A percentile compares a stretch with the other conserved stretches of the same genome.
These are phyloP conservation scores for Ceratobasidium sp. DNA, from an alignment of 1,284 basidiomycete species.

Conservation along the genomic window DNA sequence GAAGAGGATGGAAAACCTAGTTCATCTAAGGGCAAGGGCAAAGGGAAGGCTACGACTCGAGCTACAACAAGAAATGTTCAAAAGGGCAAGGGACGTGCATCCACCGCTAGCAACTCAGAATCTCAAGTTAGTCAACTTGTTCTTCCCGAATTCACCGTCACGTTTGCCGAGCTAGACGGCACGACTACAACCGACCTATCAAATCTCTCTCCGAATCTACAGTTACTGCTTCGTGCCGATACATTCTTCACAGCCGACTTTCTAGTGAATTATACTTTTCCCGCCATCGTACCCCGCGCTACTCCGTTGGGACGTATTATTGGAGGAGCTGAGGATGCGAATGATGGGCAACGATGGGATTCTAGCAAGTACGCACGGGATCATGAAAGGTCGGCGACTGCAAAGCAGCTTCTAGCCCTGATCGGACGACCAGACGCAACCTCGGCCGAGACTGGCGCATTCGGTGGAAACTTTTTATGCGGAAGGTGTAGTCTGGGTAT, in stretches of 20 bases:
- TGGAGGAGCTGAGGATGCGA: background rate
- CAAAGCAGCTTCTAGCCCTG: background rate
- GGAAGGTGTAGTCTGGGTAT: background rate
- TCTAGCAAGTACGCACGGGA: background rate
- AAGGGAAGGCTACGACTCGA: no score
- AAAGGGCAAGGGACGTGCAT: no score
- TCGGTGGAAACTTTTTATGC: slow-evolving; percentile 2
- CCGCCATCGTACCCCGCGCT: background rate
- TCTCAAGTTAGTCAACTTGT: no score
- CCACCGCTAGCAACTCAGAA: no score
- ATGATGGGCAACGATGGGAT: background rate
- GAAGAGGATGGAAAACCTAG: no score
- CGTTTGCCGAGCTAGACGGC: background rate
- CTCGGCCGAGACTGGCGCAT: slow-evolving; percentile 9
- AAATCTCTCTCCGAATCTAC: slow-evolving; percentile 1
- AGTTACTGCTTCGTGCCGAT: slow-evolving; percentile 31
- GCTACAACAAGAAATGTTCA: no score
- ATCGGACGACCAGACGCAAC: slow-evolving; percentile 28
- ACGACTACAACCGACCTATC: background rate
- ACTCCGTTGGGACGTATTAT: background rate
- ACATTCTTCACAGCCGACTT: background rate
- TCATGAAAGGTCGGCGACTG: slow-evolving; percentile 1
- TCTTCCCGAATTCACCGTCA: no score
- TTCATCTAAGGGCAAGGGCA: no score
- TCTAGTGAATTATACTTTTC: background rate